Evolutionary conservation across 331 rosid genomes (phyloP).

Genomic region (Malus hybrid): DNA sequence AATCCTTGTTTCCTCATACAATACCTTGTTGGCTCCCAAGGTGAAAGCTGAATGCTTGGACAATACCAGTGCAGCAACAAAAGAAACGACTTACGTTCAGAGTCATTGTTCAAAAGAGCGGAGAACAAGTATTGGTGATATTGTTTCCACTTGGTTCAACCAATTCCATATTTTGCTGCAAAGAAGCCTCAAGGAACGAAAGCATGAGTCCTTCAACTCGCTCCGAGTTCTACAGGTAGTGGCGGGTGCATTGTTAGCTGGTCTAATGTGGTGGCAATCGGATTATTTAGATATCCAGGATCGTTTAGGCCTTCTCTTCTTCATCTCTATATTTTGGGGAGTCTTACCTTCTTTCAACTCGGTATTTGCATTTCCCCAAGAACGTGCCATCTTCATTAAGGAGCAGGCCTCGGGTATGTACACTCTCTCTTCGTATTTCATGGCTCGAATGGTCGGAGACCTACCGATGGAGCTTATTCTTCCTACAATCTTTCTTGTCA

Average conservation of each 20-base stretch:
- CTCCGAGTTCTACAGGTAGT: conserved; percentile 68
- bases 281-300: conserved; percentile 61
- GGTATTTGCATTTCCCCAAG: conserved; percentile 83
- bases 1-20: conserved; percentile 56
- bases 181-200: conserved; percentile 82
- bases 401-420: conserved; percentile 87
- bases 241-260: conserved; percentile 64
- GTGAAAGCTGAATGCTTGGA: conserved; percentile 58
- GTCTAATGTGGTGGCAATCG: conserved; percentile 95
- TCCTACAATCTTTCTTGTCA: conserved; percentile 55
- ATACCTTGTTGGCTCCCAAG: conserved; percentile 62
- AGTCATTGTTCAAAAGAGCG: conserved; percentile 14
- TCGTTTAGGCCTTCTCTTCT: conserved; percentile 85
- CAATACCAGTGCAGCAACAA: not conserved
- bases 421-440: conserved; percentile 66
- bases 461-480: conserved; percentile 90
- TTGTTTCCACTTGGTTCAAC: conserved; percentile 54
- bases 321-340: conserved; percentile 89
- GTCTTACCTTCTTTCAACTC: conserved; percentile 85
- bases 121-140: not conserved
- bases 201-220: conserved; percentile 70
- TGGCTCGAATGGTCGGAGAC: conserved; percentile 77
- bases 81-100: not conserved
- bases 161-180: conserved; percentile 60
- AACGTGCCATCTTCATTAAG: conserved; percentile 64